Percentiles rank a stretch among this genome's conserved stretches.
These are phyloP conservation scores for Gomphus sp. DNA, from an alignment of 1,284 basidiomycete genomes.

Conservation along the genomic window DNA sequence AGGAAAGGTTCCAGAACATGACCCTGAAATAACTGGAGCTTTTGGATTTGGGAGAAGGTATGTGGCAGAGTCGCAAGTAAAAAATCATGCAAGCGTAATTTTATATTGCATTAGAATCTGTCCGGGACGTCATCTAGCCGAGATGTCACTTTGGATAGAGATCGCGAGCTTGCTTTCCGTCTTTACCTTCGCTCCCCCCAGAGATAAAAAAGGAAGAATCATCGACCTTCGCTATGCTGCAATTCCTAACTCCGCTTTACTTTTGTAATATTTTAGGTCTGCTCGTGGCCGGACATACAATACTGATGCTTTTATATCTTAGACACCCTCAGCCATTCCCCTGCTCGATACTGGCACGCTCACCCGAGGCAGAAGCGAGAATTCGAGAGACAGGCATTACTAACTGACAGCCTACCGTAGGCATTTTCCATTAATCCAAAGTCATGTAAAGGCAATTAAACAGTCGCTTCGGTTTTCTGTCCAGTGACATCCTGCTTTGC, in stretches of 20 bases:
- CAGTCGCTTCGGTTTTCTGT: not conserved
- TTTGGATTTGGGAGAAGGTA: slow-evolving; percentile 16
- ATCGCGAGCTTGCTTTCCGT: slow-evolving; percentile 3
- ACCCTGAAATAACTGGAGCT: slow-evolving; percentile 25
- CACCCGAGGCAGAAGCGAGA: not conserved
- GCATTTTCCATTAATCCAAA: too few species aligned
- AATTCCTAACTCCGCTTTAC: not conserved
- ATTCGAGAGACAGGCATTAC: not conserved
- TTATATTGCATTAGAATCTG: not conserved
- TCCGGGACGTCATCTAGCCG: slow-evolving; percentile 1
- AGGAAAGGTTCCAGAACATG: slow-evolving; percentile 17
- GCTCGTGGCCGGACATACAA: not conserved
- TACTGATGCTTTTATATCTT: not conserved
- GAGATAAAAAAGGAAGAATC: not conserved
- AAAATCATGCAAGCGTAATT: not conserved
- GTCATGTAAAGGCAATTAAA: not conserved
- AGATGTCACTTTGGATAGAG: slow-evolving; percentile 2
- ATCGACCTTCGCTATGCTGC: slow-evolving; percentile 3
- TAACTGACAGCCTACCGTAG: not conserved
- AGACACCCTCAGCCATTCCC: not conserved
- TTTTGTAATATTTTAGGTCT: not conserved
- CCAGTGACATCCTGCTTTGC: not conserved
- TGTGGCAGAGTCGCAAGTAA: not conserved
- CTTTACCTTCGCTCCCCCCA: not conserved
- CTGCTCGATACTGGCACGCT: not conserved